Conservation (phyloP, 2,329 filamentous ascomycete genomes). For the Biscogniauxia mediterranea region DNA sequence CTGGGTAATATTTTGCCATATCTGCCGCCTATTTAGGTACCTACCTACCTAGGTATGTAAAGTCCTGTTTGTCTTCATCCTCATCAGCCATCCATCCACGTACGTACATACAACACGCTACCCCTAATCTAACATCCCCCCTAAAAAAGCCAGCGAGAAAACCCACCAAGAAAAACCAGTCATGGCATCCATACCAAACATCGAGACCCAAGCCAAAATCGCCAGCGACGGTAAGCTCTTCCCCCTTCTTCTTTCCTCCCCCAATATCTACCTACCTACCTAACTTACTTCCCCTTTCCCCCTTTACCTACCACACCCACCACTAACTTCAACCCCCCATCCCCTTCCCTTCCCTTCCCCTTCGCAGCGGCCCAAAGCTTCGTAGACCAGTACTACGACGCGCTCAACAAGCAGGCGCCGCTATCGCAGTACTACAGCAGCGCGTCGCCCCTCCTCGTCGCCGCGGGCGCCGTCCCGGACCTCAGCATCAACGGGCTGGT, state of each 20-base stretch:
- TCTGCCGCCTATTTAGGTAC: too few relatives aligned
- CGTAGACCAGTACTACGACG: slow-evolving; percentile 70
- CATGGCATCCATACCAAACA: slow-evolving; percentile 22
- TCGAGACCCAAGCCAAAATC: slow-evolving; percentile 34
- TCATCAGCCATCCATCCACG: too few relatives aligned
- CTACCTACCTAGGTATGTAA: neutral
- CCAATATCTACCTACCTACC: too few relatives aligned
- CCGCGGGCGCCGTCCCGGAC: slow-evolving; percentile 55
- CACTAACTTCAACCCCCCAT: slow-evolving; percentile 2
- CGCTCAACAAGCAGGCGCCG: slow-evolving; percentile 60
- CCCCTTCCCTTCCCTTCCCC: too few relatives aligned
- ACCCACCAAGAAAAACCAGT: neutral
- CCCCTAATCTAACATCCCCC: neutral
- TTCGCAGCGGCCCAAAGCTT: slow-evolving; percentile 67
- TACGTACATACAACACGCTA: neutral
- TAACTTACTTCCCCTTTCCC: too few relatives aligned
- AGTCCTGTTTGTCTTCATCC: neutral
- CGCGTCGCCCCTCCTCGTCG: slow-evolving; percentile 49
- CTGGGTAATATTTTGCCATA: too few relatives aligned
- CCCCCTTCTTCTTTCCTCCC: neutral
- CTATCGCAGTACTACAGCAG: slow-evolving; percentile 72
- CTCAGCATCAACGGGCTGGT: slow-evolving; percentile 79
- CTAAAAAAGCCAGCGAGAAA: neutral
- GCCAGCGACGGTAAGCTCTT: slow-evolving; percentile 33
- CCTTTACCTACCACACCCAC: neutral